Evolutionary conservation across 371 early-diverging fungal species (phyloP), one percentile per base, ranked within the genome.

Genomic region (Nematocida ironsii): DNA sequence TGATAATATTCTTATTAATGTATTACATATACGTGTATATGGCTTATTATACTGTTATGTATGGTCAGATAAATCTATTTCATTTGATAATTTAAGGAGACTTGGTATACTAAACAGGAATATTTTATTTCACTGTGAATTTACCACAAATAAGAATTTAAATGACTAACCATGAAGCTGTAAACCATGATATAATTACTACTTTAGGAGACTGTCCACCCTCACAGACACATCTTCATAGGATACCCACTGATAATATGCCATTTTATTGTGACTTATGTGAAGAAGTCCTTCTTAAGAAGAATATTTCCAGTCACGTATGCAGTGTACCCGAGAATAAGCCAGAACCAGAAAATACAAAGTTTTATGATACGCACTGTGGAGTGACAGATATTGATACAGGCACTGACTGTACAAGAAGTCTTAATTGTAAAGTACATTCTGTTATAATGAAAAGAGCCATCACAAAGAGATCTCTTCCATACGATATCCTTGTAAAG

Each of bases 381-480:
- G 80, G 23, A 47, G 80, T 78, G 13, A 4, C 48, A 54, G 80
- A 78, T 47, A 18, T 27, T 16, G 70, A 42, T 16, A 78, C 47
- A 0, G 56, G 57, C 18, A 25, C 25, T 45, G 47, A 70, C 27
- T 78, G 80, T 61, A 50, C 57, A 4, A 7, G 80, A 2, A 78
- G 80, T 40, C 70, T 78, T 5, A 78, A 78, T 42, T 78, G 80
- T 42, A 78, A 78, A 45, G 69, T 56, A 7, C 80, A 78, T 45
- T 42, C 57, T 4, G 48, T 71, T 20, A 57, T 67, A 13, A 33
- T 70, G 39, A 78, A 78, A 62, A 69, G 80, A 70, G 71, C 71
- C 7, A 39, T 78, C 5, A 39, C n/a, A n/a, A 78, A 78, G 60
- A 48, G 80, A 3, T 60, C 56, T 23, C 25, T 25, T 2, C 42